Evolutionary conservation across 805 yeast species (phyloP).

Genomic region (Tetrapisispora iriomotensis): DNA sequence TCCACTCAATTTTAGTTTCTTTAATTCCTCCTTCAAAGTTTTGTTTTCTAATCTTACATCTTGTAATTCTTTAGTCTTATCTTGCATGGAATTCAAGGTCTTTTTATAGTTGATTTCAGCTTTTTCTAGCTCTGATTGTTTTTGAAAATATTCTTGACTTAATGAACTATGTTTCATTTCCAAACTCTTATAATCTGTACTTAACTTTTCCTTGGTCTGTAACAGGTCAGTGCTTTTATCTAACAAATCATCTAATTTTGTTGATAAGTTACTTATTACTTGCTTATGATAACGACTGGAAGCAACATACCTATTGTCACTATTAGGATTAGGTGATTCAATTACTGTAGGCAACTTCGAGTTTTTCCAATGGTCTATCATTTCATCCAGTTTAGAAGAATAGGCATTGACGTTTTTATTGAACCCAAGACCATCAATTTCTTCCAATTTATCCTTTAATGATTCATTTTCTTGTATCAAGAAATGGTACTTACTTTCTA

Average conservation of each 20-base stretch:
- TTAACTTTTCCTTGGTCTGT: constrained; percentile 25
- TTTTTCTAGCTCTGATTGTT: constrained; percentile 30
- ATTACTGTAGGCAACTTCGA: constrained; percentile 6
- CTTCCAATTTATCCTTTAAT: constrained; percentile 32
- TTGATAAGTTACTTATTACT: constrained; percentile 37
- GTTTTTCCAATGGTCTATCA: constrained; percentile 21
- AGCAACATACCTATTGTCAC: constrained; percentile 1
- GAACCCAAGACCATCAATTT: constrained; percentile 23
- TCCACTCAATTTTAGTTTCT: constrained; percentile 41
- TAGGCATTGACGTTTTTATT: constrained; percentile 23
- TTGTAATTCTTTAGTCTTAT: no score
- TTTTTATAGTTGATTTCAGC: constrained; percentile 61
- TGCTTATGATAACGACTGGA: constrained; percentile 15
- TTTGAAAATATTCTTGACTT: constrained; percentile 18
- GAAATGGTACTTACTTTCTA: constrained; percentile 38
- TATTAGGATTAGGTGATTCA: background rate
- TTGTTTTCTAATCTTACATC: constrained; percentile 52
- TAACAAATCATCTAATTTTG: constrained; percentile 48
- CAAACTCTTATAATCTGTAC: constrained; percentile 25
- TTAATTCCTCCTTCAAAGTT: constrained; percentile 61
- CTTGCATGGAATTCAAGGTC: constrained; percentile 63
- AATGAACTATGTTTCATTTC: constrained; percentile 23
- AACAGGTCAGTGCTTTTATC: constrained; percentile 37
- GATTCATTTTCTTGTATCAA: constrained; percentile 37
- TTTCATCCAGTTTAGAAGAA: constrained; percentile 20